phyloP scores from a whole-genome alignment of 371 early-diverging fungal species.

The Batkoa obscura region DNA sequence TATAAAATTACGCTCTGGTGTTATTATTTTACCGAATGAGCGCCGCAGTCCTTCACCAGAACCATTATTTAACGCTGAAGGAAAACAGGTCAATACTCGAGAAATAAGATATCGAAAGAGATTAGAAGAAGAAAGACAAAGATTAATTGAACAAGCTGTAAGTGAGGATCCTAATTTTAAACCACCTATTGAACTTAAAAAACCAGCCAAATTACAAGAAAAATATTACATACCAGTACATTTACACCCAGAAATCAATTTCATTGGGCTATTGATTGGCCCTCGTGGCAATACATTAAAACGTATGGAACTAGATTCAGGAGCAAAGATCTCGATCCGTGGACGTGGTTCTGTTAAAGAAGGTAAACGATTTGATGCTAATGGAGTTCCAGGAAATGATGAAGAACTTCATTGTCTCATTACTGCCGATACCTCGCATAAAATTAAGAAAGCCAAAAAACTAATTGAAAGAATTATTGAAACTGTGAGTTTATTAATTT shows the following conservation, averaged over 20 bases:
- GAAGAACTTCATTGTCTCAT: slow-evolving; percentile 89
- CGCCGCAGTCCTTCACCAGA: slow-evolving; percentile 74
- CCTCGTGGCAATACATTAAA: slow-evolving; percentile 93
- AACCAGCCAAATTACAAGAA: slow-evolving; percentile 60
- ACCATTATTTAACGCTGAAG: slow-evolving; percentile 77
- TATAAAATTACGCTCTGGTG: slow-evolving; percentile 55
- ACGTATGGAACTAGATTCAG: slow-evolving; percentile 82
- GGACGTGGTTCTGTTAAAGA: slow-evolving; percentile 94
- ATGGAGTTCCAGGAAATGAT: slow-evolving; percentile 56
- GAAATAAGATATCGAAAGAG: slow-evolving; percentile 77
- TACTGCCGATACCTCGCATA: slow-evolving; percentile 75
- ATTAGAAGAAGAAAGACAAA: slow-evolving; percentile 82
- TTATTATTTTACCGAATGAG: slow-evolving; percentile 45
- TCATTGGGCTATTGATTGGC: slow-evolving; percentile 90
- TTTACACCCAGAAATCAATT: slow-evolving; percentile 91
- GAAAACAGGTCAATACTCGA: slow-evolving; percentile 86
- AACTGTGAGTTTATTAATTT: slow-evolving; percentile 30
- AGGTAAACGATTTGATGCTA: slow-evolving; percentile 58
- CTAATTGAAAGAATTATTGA: slow-evolving; percentile 83
- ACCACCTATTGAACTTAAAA: slow-evolving; percentile 81
- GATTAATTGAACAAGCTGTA: slow-evolving; percentile 61
- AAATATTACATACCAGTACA: slow-evolving; percentile 90
- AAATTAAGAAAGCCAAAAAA: slow-evolving; percentile 65
- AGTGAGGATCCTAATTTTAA: slow-evolving; percentile 56
- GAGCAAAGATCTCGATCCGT: slow-evolving; percentile 89